A percentile compares a stretch with the other conserved stretches of the same genome.
phyloP scores from a whole-genome alignment of 2,329 filamentous ascomycete species.

The Amauroascus verrucosus region DNA sequence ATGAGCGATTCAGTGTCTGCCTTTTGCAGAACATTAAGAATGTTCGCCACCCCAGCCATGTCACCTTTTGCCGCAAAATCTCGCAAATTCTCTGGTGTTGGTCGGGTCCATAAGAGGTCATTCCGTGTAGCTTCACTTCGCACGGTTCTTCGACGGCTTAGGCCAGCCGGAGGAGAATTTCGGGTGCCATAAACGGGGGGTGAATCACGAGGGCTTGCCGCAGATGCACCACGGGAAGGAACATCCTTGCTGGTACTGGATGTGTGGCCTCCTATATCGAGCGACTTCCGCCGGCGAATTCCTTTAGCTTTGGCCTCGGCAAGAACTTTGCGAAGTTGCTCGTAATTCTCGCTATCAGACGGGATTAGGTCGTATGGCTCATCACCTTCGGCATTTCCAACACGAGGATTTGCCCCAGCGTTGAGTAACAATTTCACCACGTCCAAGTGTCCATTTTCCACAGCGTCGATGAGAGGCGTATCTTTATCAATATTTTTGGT shows the following conservation, averaged over 20 bases:
- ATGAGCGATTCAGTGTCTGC: slow-evolving; percentile 79
- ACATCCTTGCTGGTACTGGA: slow-evolving; percentile 25
- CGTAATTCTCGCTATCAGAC: slow-evolving; percentile 63
- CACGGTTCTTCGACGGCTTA: slow-evolving; percentile 36
- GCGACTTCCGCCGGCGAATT: slow-evolving; percentile 35
- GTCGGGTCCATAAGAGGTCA: slow-evolving; percentile 42
- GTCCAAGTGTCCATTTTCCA: slow-evolving; percentile 85
- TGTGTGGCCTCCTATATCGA: slow-evolving; percentile 31
- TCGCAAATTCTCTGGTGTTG: slow-evolving; percentile 41
- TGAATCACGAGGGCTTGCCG: slow-evolving; percentile 38
- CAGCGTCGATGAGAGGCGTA: slow-evolving; percentile 87
- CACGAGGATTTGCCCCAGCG: slow-evolving; percentile 81
- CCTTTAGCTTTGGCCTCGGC: slow-evolving; percentile 53
- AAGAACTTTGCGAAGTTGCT: slow-evolving; percentile 63
- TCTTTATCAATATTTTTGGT: slow-evolving; percentile 72
- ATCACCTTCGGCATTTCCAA: slow-evolving; percentile 83
- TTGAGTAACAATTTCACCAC: slow-evolving; percentile 77
- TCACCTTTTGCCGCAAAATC: slow-evolving; percentile 43
- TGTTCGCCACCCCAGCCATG: slow-evolving; percentile 40
- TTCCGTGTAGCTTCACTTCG: slow-evolving; percentile 42
- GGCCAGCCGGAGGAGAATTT: slow-evolving; percentile 27
- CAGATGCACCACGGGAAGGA: slow-evolving; percentile 36
- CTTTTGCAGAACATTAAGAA: slow-evolving; percentile 42
- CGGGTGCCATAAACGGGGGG: slow-evolving; percentile 29
- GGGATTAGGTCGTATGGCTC: slow-evolving; percentile 79